Conservation (phyloP, 305 asterid genomes). For the Plantago lanceolata region DNA sequence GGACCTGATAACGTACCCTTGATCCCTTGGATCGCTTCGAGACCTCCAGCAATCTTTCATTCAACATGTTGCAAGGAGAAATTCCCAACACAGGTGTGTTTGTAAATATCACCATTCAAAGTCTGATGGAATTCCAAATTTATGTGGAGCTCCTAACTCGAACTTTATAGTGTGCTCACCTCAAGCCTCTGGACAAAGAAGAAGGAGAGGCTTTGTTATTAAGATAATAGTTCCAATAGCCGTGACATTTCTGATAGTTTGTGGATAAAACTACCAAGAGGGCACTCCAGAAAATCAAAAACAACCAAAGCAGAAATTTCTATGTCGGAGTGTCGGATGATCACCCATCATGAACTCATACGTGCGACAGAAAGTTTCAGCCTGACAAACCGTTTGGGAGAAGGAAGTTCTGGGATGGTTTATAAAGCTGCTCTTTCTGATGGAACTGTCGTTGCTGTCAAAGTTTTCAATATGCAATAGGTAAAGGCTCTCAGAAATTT, state of each 20-base stretch:
- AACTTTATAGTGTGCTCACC: constrained; percentile 26
- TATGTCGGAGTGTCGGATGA: constrained; percentile 18
- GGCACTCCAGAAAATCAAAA: neutral
- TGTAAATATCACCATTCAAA: constrained; percentile 19
- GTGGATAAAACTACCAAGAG: constrained; percentile 23
- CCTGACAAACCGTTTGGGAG: constrained; percentile 27
- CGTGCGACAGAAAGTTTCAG: constrained; percentile 33
- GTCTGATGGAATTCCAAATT: constrained; percentile 28
- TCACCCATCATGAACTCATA: constrained; percentile 29
- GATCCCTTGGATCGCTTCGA: constrained; percentile 29
- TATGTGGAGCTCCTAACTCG: constrained; percentile 31
- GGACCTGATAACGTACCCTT: too few relatives aligned
- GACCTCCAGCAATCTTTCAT: constrained; percentile 34
- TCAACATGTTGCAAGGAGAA: constrained; percentile 33
- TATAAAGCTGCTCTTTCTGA: constrained; percentile 27
- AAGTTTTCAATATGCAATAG: constrained; percentile 31
- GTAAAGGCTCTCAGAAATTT: constrained; percentile 24
- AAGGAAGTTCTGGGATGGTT: constrained; percentile 37
- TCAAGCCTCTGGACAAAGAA: constrained; percentile 17
- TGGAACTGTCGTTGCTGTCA: constrained; percentile 31
- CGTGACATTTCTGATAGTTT: constrained; percentile 13
- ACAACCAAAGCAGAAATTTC: constrained; percentile 15
- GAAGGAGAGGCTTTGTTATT: constrained; percentile 24
- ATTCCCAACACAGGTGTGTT: constrained; percentile 33
- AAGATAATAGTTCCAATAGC: constrained; percentile 26